Conservation (phyloP, 1,284 basidiomycete species). For the Boletellus sp. region DNA sequence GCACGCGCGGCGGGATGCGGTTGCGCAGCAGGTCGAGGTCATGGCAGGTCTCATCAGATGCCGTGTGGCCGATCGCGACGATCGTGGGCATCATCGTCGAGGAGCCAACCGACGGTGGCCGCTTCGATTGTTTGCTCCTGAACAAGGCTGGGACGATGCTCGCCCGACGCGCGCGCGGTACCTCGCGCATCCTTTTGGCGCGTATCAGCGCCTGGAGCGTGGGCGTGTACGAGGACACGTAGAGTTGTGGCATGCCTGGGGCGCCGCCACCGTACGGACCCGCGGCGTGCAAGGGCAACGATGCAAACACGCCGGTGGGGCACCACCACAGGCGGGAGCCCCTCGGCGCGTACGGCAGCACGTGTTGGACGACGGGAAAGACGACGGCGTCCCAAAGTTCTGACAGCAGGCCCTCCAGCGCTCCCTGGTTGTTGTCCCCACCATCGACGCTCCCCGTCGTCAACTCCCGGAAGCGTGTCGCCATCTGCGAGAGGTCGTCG, state of each 20-base stretch:
- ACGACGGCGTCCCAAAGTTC: conserved; percentile 35
- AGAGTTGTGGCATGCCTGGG: conserved; percentile 26
- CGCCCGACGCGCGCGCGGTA: conserved; percentile 7
- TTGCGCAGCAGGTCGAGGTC: conserved; percentile 20
- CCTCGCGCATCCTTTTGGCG: conserved; percentile 1
- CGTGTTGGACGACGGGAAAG: conserved; percentile 26
- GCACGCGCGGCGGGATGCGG: conserved; percentile 13
- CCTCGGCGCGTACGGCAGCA: conserved; percentile 11
- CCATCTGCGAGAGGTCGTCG: conserved; percentile 14
- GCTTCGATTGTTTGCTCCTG: conserved; percentile 17
- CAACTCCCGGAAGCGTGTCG: conserved; percentile 17
- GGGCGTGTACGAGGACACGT: conserved; percentile 39
- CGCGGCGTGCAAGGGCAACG: conserved; percentile 36
- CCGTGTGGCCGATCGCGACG: conserved; percentile 19
- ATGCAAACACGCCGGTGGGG: conserved; percentile 33
- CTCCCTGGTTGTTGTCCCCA: conserved; percentile 1
- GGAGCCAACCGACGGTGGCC: background rate
- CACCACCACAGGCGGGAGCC: conserved; percentile 45
- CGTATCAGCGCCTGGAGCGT: conserved; percentile 34
- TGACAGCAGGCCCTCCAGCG: conserved; percentile 21
- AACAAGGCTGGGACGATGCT: conserved; percentile 16
- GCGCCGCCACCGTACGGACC: conserved; percentile 19
- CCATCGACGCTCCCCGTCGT: background rate
- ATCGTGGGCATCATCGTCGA: conserved; percentile 6
- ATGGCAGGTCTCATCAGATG: conserved; percentile 6